Conservation (phyloP, 257 asterid species). For the Ocimum tenuiflorum region DNA sequence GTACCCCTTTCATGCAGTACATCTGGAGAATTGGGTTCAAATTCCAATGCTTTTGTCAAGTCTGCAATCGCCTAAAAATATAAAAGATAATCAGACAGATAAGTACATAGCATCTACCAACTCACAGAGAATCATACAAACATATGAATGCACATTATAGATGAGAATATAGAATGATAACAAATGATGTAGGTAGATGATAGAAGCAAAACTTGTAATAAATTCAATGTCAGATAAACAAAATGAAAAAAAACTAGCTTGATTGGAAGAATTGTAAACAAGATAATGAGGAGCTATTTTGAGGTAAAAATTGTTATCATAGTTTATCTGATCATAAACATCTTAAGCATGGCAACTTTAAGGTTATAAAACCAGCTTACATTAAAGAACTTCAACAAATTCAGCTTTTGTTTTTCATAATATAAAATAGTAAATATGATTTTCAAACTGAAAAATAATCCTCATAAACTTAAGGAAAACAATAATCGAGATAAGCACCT, state of each 20-base stretch:
- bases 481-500: conserved; percentile 39
- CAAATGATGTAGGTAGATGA: background rate
- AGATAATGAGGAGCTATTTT: too few relatives aligned
- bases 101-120: background rate
- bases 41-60: conserved; percentile 89
- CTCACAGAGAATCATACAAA: background rate
- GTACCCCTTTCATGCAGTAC: conserved; percentile 94
- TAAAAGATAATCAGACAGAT: conserved; percentile 17
- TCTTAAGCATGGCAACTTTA: background rate
- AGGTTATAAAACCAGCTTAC: background rate
- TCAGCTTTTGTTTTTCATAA: background rate
- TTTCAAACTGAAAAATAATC: background rate
- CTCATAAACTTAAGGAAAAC: background rate
- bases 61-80: conserved; percentile 78
- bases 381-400: conserved; percentile 12
- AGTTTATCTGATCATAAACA: background rate
- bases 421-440: background rate
- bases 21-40: conserved; percentile 72
- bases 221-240: too few relatives aligned
- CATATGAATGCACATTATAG: conserved; percentile 5
- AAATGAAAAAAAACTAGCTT: too few relatives aligned
- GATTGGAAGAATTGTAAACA: too few relatives aligned
- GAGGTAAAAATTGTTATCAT: conserved; percentile 3
- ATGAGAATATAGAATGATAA: background rate
- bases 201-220: too few relatives aligned